A percentile compares a stretch with the other conserved stretches of the same genome.
Conservation (phyloP, 1,284 basidiomycete species). For the Ceratobasidium sp. region DNA sequence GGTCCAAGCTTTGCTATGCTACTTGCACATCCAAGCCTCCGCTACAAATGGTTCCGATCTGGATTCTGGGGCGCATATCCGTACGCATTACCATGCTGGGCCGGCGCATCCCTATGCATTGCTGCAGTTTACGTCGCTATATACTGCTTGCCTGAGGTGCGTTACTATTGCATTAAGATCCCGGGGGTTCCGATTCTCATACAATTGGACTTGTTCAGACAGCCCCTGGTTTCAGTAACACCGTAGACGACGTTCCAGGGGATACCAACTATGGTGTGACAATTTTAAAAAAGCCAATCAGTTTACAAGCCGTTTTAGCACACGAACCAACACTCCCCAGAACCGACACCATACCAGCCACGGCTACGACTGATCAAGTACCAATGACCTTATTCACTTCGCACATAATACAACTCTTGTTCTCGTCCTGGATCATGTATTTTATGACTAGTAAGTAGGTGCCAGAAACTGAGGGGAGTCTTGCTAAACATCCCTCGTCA, state of each 20-base stretch:
- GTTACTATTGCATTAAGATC: neutral
- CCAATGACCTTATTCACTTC: neutral
- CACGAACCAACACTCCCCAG: neutral
- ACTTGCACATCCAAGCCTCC: constrained; percentile 22
- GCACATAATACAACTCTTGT: constrained; percentile 24
- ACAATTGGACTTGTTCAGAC: constrained; percentile 13
- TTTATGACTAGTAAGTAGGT: constrained; percentile 29
- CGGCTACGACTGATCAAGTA: neutral
- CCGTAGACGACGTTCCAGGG: neutral
- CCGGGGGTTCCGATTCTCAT: neutral
- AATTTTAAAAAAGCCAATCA: neutral
- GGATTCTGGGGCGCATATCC: constrained; percentile 19
- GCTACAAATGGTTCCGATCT: constrained; percentile 20
- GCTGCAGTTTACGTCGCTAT: constrained; percentile 10
- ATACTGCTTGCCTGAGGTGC: constrained; percentile 24
- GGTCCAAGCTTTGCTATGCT: constrained; percentile 23
- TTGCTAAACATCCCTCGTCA: constrained; percentile 4
- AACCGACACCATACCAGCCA: neutral
- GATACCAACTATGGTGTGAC: neutral
- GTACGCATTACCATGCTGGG: constrained; percentile 36
- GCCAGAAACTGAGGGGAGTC: neutral
- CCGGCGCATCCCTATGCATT: constrained; percentile 17
- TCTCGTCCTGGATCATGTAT: constrained; percentile 41
- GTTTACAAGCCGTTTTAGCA: neutral
- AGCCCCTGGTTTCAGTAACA: neutral